Evolutionary conservation across 192 early-diverging fungal species (phyloP), one percentile per base, ranked within the genome.

Genomic region (Linnemannia zychae): DNA sequence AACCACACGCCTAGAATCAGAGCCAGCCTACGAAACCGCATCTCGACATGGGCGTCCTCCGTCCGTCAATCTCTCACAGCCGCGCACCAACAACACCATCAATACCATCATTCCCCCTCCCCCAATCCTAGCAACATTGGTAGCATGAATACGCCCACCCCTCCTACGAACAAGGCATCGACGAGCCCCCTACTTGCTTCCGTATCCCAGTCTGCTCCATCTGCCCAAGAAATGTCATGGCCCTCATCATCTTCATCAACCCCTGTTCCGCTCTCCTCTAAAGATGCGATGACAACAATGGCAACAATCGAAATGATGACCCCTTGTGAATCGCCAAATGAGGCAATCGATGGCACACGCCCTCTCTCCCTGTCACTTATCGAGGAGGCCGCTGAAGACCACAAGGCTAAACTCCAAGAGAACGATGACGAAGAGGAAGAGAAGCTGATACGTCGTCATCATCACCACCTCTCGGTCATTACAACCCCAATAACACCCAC

Each of bases 11-110:
- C 3, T 22, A 49, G 38, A 7, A 37, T 60, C 7, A 69, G 57
- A 67, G 15, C 28, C 46, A 52, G 46, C 70, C 37, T 52, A 76
- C 48, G 74, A 24, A 78, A 75, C 63, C 75, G 81, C 46, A 49
- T 84, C 17, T 69, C 81, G 18, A 67, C n/a, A 28, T 84, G 81
- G 81, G 76, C 76, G 16, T 77, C 76, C 5, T 74, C 81, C 17
- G 18, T 84, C n/a, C 76, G 71, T 0, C 57, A 72, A 37, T 47
- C 75, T 5, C 34, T 77, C 68, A 52, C 74, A 73, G 13, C 49
- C 71, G 24, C 49, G 20, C 49, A 73, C 71, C 28, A 47, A 33
- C 34, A 50, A 36, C 18, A 63, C 50, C 28, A 44, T 3, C 40
- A 44, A 44, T 9, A 52, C 57, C 53, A 46, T 34, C n/a, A 22